These are phyloP conservation scores for Ramaria sp. DNA, from an alignment of 768 basidiomycete species.

Conservation along the genomic window DNA sequence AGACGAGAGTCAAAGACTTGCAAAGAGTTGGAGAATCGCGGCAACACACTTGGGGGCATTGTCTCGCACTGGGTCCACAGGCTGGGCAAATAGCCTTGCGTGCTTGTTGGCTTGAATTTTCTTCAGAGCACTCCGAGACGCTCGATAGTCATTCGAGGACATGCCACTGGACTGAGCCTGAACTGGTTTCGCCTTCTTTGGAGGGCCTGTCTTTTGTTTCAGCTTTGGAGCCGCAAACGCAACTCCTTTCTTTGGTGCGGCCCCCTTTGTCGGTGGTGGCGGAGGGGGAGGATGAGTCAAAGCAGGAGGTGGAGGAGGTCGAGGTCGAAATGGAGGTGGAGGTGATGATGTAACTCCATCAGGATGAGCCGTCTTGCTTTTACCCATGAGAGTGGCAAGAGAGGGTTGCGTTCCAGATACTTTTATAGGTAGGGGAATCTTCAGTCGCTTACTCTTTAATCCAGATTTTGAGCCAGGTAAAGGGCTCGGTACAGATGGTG, in stretches of 20 bases:
- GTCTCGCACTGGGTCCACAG: constrained; percentile 95
- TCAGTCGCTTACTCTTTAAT: constrained; percentile 11
- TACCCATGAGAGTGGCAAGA: constrained; percentile 30
- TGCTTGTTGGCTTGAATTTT: constrained; percentile 70
- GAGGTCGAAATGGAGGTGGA: constrained; percentile 14
- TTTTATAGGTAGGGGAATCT: constrained; percentile 28
- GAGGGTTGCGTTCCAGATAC: constrained; percentile 21
- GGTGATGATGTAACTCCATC: constrained; percentile 8
- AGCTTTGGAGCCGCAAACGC: constrained; percentile 15
- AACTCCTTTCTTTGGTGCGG: constrained; percentile 23
- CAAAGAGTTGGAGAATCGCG: constrained; percentile 7
- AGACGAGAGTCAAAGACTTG: not conserved
- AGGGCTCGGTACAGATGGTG: constrained; percentile 29
- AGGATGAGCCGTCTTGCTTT: constrained; percentile 37
- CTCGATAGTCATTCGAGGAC: constrained; percentile 62
- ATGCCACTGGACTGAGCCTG: constrained; percentile 74
- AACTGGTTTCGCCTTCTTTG: constrained; percentile 32
- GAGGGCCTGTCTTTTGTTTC: constrained; percentile 2
- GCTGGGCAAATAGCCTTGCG: constrained; percentile 64
- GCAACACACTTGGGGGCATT: constrained; percentile 69
- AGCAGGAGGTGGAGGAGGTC: constrained; percentile 8
- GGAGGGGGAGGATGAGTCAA: constrained; percentile 18
- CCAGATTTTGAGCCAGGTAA: constrained; percentile 24
- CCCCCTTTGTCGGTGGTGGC: constrained; percentile 13
- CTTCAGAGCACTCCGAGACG: constrained; percentile 66